Conservation (phyloP, 352 stramenopile genomes). For the Bremia lactucae region DNA sequence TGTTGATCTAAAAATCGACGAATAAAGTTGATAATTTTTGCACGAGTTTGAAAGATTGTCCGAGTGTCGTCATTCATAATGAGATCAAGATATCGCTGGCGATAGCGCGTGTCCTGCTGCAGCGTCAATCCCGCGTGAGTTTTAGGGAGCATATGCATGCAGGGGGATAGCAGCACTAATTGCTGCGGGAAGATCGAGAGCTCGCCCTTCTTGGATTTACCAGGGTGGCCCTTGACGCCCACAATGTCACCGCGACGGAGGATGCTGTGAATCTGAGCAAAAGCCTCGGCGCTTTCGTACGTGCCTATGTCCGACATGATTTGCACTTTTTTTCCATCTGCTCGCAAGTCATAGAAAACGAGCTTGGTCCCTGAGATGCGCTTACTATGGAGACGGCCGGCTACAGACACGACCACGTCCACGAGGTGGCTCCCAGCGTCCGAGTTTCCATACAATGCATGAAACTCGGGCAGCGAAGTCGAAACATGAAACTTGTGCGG, state of each 20-base stretch:
- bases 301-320: conserved; percentile 89
- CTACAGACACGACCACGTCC: conserved; percentile 83
- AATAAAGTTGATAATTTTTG: conserved; percentile 91
- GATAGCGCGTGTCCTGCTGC: conserved; percentile 77
- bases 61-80: conserved; percentile 93
- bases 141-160: conserved; percentile 82
- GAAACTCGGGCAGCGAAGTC: conserved; percentile 91
- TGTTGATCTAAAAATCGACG: conserved; percentile 88
- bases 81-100: conserved; percentile 92
- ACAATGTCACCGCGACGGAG: conserved; percentile 95
- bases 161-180: conserved; percentile 68
- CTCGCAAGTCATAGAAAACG: conserved; percentile 96
- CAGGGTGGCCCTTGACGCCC: conserved; percentile 87
- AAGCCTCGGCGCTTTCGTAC: conserved; percentile 49
- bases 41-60: conserved; percentile 88
- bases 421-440: conserved; percentile 80
- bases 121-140: conserved; percentile 54
- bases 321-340: conserved; percentile 92
- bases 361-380: conserved; percentile 93
- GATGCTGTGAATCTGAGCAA: conserved; percentile 77
- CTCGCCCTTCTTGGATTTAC: conserved; percentile 97
- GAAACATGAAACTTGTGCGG: conserved; percentile 98
- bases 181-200: conserved; percentile 92
- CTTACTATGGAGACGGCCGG: conserved; percentile 93
- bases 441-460: conserved; percentile 65